Conservation (phyloP, 2,329 filamentous ascomycete species). For the Diaporthe amygdali region DNA sequence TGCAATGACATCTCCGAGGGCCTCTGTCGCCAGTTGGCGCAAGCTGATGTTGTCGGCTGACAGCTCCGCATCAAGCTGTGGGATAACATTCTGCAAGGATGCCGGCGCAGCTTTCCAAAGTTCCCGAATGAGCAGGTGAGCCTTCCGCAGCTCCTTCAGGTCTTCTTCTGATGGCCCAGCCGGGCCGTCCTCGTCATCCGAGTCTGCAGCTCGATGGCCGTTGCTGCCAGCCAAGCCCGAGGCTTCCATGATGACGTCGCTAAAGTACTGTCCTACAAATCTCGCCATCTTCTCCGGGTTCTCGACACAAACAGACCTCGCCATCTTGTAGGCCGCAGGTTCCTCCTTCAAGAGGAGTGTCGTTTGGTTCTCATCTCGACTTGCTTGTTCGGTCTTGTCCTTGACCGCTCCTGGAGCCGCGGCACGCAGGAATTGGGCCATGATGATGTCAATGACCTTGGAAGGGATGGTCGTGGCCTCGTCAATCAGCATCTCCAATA, state of each 20-base stretch:
- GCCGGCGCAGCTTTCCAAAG: slow-evolving; percentile 91
- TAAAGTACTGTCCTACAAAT: slow-evolving; percentile 95
- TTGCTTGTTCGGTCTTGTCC: slow-evolving; percentile 58
- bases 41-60: slow-evolving; percentile 88
- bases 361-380: slow-evolving; percentile 76
- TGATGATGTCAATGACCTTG: slow-evolving; percentile 87
- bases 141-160: slow-evolving; percentile 85
- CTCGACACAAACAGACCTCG: slow-evolving; percentile 88
- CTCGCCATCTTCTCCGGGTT: slow-evolving; percentile 94
- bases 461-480: slow-evolving; percentile 79
- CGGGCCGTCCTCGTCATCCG: slow-evolving; percentile 64
- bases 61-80: slow-evolving; percentile 90
- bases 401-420: slow-evolving; percentile 72
- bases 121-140: slow-evolving; percentile 87
- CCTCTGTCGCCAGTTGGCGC: slow-evolving; percentile 87
- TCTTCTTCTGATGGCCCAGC: slow-evolving; percentile 80
- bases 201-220: slow-evolving; percentile 64
- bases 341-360: slow-evolving; percentile 87
- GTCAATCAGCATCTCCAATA: slow-evolving; percentile 85
- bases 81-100: slow-evolving; percentile 90
- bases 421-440: slow-evolving; percentile 93
- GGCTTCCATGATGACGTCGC: slow-evolving; percentile 92
- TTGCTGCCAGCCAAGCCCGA: slow-evolving; percentile 65
- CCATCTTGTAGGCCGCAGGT: slow-evolving; percentile 94
- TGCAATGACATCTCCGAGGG: slow-evolving; percentile 91